A percentile compares a stretch with the other conserved stretches of the same genome.
These are phyloP conservation scores for Fusarium redolens DNA, from an alignment of 2,329 filamentous ascomycete genomes.

Conservation along the genomic window DNA sequence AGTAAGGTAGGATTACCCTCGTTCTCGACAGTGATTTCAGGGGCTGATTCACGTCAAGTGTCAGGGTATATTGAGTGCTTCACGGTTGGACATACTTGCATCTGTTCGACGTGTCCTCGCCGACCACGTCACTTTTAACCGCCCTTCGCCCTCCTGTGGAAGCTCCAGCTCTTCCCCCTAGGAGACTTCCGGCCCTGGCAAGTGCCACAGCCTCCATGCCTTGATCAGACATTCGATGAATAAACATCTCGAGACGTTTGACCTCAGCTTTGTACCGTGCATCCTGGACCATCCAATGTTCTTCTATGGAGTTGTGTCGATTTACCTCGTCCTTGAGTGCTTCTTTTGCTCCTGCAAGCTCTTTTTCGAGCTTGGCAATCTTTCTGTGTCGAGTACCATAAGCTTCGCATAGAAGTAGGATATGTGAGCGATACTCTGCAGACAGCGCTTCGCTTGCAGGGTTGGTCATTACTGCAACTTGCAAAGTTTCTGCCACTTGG, in stretches of 20 bases:
- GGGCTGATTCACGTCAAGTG: slow-evolving; percentile 6
- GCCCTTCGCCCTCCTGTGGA: not conserved
- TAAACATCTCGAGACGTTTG: slow-evolving; percentile 48
- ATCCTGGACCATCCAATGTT: slow-evolving; percentile 40
- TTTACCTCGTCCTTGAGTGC: slow-evolving; percentile 47
- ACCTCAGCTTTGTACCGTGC: slow-evolving; percentile 46
- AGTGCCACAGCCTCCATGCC: slow-evolving; percentile 59
- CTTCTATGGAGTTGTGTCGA: slow-evolving; percentile 46
- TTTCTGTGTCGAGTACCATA: slow-evolving; percentile 47
- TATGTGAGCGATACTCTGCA: slow-evolving; percentile 55
- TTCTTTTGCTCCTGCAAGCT: slow-evolving; percentile 53
- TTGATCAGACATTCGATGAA: slow-evolving; percentile 53
- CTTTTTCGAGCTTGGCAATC: slow-evolving; percentile 49
- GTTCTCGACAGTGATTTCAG: not conserved
- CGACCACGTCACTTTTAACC: not conserved
- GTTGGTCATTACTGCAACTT: slow-evolving; percentile 55
- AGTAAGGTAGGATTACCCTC: not conserved
- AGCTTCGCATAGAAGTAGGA: slow-evolving; percentile 54
- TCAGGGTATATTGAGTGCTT: not conserved
- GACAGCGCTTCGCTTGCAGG: slow-evolving; percentile 51
- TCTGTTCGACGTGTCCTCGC: not conserved
- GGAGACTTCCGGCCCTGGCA: slow-evolving; percentile 55
- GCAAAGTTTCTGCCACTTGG: slow-evolving; percentile 59
- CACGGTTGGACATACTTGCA: slow-evolving; percentile 11
- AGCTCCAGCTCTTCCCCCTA: slow-evolving; percentile 21